These are phyloP conservation scores for Pyrus pyrifolia DNA, from an alignment of 306 rosid genomes.

Conservation along the genomic window DNA sequence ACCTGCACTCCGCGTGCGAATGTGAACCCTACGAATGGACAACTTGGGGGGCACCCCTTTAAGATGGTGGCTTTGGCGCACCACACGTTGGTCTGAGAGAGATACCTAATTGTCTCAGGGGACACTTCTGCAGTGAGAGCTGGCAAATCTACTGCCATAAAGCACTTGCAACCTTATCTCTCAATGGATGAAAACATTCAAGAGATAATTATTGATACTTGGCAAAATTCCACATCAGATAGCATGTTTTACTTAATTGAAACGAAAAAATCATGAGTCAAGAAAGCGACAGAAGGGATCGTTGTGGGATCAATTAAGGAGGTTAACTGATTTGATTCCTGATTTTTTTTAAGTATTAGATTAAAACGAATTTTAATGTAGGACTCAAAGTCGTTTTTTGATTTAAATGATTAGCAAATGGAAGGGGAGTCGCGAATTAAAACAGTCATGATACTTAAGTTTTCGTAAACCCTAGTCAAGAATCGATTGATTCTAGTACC, in stretches of 20 bases:
- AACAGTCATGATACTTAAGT: too few relatives aligned
- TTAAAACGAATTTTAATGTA: too few relatives aligned
- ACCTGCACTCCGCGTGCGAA: not conserved
- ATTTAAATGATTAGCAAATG: too few relatives aligned
- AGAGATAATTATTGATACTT: not conserved
- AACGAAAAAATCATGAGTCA: too few relatives aligned
- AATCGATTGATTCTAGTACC: too few relatives aligned
- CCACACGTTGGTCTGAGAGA: constrained; percentile 19
- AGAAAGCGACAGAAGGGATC: not conserved
- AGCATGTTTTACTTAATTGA: not conserved
- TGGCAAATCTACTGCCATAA: not conserved
- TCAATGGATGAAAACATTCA: not conserved
- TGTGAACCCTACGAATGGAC: constrained; percentile 12
- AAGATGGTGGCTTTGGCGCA: not conserved
- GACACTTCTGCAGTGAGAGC: not conserved
- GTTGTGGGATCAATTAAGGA: too few relatives aligned
- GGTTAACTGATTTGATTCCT: too few relatives aligned
- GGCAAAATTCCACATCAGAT: not conserved
- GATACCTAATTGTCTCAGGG: not conserved
- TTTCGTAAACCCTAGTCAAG: too few relatives aligned
- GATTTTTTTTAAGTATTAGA: too few relatives aligned
- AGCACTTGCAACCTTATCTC: not conserved
- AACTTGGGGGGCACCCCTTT: constrained; percentile 11
- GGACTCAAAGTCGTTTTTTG: too few relatives aligned
- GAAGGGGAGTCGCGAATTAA: too few relatives aligned